phyloP scores from a whole-genome alignment of 2,329 filamentous ascomycete species.

The Stromatinia cepivora region DNA sequence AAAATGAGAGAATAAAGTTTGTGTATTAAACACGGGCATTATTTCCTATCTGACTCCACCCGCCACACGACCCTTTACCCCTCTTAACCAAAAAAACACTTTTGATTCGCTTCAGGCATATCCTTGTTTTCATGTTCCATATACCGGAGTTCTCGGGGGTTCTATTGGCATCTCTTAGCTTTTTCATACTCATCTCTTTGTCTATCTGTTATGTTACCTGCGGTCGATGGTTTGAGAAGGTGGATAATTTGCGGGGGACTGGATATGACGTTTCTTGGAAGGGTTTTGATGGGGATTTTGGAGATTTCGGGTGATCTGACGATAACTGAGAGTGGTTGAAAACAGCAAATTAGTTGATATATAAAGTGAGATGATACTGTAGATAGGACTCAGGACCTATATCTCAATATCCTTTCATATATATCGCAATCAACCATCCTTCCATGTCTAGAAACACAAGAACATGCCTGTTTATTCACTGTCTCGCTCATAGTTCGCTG shows the following conservation, averaged over 20 bases:
- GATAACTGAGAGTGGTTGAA: too few species aligned
- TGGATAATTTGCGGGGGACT: too few species aligned
- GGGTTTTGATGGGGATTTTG: too few species aligned
- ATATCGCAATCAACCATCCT: too few species aligned
- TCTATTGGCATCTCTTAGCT: not conserved
- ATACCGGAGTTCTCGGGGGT: not conserved
- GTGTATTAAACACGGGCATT: not conserved
- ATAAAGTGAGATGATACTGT: rapidly evolving
- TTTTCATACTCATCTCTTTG: not conserved
- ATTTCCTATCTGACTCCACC: not conserved
- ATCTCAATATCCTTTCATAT: not conserved
- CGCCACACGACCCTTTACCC: not conserved
- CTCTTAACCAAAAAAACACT: not conserved
- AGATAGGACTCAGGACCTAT: not conserved
- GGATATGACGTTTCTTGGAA: too few species aligned
- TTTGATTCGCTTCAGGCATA: not conserved
- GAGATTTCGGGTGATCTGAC: rapidly evolving
- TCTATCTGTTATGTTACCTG: not conserved
- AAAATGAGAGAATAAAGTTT: slow-evolving; percentile 57
- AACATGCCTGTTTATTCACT: not conserved
- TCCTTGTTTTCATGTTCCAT: not conserved
- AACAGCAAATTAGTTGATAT: not conserved
- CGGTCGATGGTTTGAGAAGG: too few species aligned
- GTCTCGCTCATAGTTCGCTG: not conserved
- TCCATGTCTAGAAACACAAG: rapidly evolving